phyloP scores from a whole-genome alignment of 1,284 basidiomycete species.

The Grifola frondosa region DNA sequence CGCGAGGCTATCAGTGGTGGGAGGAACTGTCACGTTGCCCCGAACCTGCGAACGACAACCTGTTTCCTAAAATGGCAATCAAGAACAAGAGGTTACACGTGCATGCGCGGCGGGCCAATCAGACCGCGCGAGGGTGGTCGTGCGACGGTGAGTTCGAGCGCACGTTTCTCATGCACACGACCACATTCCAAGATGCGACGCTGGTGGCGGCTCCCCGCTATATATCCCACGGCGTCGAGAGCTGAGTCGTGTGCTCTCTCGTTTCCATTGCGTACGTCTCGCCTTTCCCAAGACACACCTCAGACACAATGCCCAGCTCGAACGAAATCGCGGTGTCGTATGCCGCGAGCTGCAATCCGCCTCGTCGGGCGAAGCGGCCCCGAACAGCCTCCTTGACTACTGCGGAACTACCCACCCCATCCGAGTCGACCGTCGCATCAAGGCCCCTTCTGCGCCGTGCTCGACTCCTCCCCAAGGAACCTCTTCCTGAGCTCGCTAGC shows the following conservation, averaged over 20 bases:
- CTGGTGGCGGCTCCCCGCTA: conserved; percentile 8
- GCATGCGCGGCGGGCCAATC: conserved; percentile 29
- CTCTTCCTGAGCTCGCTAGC: conserved; percentile 23
- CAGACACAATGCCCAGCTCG: conserved; percentile 18
- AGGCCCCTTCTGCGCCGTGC: too few relatives aligned
- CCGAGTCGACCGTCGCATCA: conserved; percentile 11
- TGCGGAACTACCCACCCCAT: conserved; percentile 15
- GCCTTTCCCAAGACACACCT: conserved; percentile 4
- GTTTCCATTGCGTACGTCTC: conserved; percentile 3
- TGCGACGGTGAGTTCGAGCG: conserved; percentile 29
- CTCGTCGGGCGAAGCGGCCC: conserved; percentile 54
- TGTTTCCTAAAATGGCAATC: conserved; percentile 19
- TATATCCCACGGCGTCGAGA: conserved; percentile 10
- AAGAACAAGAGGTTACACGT: conserved; percentile 26
- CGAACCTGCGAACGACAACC: conserved; percentile 21
- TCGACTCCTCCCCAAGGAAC: conserved; percentile 28
- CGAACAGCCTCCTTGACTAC: conserved; percentile 22
- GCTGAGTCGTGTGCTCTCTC: conserved; percentile 22
- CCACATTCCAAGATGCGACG: conserved; percentile 20
- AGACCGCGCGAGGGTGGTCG: conserved; percentile 26
- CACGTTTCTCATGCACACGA: conserved; percentile 29
- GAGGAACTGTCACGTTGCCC: too few relatives aligned
- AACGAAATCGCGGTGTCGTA: conserved; percentile 33
- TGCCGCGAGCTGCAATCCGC: conserved; percentile 54
- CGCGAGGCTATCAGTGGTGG: too few relatives aligned